Evolutionary conservation across 371 early-diverging fungal species (phyloP).

Genomic region (Mucor circinelloides): DNA sequence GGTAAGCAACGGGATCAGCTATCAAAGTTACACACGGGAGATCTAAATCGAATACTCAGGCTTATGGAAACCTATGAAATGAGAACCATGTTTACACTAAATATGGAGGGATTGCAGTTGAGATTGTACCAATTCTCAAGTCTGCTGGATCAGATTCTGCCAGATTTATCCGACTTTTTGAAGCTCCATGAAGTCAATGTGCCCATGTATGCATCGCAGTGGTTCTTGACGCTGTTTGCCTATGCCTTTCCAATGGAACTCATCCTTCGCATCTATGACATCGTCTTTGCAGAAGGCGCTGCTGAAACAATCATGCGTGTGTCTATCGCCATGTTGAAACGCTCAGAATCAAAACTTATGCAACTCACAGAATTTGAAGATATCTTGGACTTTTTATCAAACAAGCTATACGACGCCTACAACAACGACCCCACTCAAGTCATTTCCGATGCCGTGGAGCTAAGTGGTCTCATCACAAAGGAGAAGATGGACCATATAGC

Average conservation of each 20-base stretch:
- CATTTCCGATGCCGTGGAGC: constrained; percentile 77
- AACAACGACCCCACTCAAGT: constrained; percentile 69
- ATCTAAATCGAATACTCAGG: constrained; percentile 9
- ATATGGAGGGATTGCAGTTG: constrained; percentile 88
- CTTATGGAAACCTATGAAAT: constrained; percentile 91
- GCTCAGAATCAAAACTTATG: constrained; percentile 72
- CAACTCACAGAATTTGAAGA: constrained; percentile 86
- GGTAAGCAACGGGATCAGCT: constrained; percentile 6
- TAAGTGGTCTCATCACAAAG: constrained; percentile 70
- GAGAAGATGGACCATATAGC: constrained; percentile 77
- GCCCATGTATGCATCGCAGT: constrained; percentile 92
- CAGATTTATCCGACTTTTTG: constrained; percentile 76
- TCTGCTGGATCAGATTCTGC: constrained; percentile 79
- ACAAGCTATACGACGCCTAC: constrained; percentile 78
- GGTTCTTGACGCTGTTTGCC: constrained; percentile 93
- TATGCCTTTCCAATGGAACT: constrained; percentile 81
- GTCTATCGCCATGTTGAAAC: constrained; percentile 83
- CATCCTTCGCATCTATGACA: constrained; percentile 82
- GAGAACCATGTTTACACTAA: constrained; percentile 77
- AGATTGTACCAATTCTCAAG: constrained; percentile 85
- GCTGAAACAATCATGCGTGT: constrained; percentile 90
- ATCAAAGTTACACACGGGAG: background rate
- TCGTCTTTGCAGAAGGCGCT: constrained; percentile 88
- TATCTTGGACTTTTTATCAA: constrained; percentile 74
- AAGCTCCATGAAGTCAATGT: constrained; percentile 74